Conservation (phyloP, 2,329 filamentous ascomycete species). For the Teratosphaeria nubilosa region DNA sequence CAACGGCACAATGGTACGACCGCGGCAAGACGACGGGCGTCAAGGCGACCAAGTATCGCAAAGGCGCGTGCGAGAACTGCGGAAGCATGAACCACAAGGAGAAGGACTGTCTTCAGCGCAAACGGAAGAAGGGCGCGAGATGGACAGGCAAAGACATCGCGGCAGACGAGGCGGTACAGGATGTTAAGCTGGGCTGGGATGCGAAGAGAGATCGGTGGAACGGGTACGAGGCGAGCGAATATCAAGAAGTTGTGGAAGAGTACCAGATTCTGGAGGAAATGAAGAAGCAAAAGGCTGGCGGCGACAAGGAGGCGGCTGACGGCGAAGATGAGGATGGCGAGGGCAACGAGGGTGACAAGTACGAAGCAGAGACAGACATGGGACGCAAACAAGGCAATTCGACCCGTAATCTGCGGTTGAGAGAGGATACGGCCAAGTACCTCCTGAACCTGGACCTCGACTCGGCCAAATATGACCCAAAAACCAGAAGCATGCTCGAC, state of each 20-base stretch:
- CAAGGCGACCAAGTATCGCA: constrained; percentile 91
- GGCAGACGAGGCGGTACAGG: constrained; percentile 77
- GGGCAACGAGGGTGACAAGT: constrained; percentile 48
- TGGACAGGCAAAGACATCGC: constrained; percentile 91
- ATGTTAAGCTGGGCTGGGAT: constrained; percentile 86
- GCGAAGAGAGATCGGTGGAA: constrained; percentile 98
- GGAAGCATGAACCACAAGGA: constrained; percentile 93
- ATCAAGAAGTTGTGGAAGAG: constrained; percentile 76
- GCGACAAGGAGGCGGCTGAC: constrained; percentile 37
- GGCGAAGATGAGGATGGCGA: constrained; percentile 39
- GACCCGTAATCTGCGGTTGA: constrained; percentile 78
- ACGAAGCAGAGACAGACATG: constrained; percentile 95
- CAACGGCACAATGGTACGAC: constrained; percentile 81
- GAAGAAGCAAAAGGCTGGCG: constrained; percentile 41
- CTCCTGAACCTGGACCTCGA: constrained; percentile 89
- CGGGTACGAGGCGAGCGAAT: constrained; percentile 86
- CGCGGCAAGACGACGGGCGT: constrained; percentile 74
- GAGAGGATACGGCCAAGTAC: constrained; percentile 97
- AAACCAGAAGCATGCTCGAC: constrained; percentile 84
- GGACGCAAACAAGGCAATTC: constrained; percentile 84
- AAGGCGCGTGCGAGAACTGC: constrained; percentile 97
- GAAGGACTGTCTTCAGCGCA: constrained; percentile 84
- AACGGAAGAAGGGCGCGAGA: constrained; percentile 78
- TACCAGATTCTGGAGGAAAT: constrained; percentile 79
- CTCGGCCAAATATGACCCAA: constrained; percentile 95